phyloP scores from a whole-genome alignment of 2,329 filamentous ascomycete genomes.

The Aspergillus sp. region DNA sequence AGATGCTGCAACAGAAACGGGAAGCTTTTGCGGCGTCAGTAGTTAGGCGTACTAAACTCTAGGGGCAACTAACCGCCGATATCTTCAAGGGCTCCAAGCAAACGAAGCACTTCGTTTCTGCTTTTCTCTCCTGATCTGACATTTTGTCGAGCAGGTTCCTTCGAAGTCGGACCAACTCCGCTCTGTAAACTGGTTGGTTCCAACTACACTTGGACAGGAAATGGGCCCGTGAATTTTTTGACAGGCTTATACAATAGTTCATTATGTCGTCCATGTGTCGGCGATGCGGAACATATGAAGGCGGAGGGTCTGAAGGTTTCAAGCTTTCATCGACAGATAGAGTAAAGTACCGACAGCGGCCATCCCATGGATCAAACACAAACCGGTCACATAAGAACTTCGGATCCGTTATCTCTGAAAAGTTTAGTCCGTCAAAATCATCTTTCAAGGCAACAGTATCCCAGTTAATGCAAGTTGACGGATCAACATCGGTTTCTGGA shows the following conservation, averaged over 20 bases:
- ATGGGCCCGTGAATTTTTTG: constrained; percentile 56
- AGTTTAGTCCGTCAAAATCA: constrained; percentile 43
- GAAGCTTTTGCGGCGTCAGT: constrained; percentile 55
- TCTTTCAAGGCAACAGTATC: constrained; percentile 35
- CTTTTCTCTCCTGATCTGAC: constrained; percentile 49
- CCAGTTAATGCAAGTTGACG: constrained; percentile 46
- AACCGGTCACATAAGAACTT: constrained; percentile 50
- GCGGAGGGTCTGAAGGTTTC: constrained; percentile 35
- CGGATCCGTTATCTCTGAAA: constrained; percentile 43
- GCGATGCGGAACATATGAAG: constrained; percentile 32
- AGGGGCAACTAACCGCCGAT: constrained; percentile 62
- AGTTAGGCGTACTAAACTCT: not conserved
- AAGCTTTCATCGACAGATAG: constrained; percentile 31
- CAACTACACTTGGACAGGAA: constrained; percentile 54
- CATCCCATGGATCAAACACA: constrained; percentile 57
- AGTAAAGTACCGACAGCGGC: constrained; percentile 59
- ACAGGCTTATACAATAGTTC: constrained; percentile 80
- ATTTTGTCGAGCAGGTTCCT: constrained; percentile 78
- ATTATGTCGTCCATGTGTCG: constrained; percentile 65
- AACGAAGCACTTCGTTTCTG: constrained; percentile 60
- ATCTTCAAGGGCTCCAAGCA: constrained; percentile 75
- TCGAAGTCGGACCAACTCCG: constrained; percentile 71
- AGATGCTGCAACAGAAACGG: constrained; percentile 68
- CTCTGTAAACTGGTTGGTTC: constrained; percentile 79
- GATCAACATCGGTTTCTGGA: constrained; percentile 3